Base-by-base conservation (phyloP, 139 green algal species). In the Volvox reticuliferus region DNA sequence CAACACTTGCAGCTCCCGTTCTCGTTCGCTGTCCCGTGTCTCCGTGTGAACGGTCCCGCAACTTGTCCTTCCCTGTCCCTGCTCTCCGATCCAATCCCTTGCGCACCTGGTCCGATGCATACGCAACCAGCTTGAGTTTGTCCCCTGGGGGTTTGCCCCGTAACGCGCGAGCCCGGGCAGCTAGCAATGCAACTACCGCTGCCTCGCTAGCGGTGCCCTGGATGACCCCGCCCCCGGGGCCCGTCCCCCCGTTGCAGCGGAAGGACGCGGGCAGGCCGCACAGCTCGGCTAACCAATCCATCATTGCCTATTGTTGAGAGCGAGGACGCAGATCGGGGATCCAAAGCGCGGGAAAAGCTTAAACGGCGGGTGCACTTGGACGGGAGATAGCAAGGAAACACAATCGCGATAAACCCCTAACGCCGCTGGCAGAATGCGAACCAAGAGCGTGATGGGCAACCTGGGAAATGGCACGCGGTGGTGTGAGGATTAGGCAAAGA, bases 281-380 rank as follows among this genome's bases (percentile, higher is more conserved):
- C 55, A 98, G 94, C 88, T 96, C 88, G 18, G 79, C 97, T 61
- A 99, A 79, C 97, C 97, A 99, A 93, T 99, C 97, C 91, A 99
- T 94, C 89, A 96, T 95, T 2, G 96, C 91, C 94, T 96, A 55
- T 55, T 55, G 5, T 5, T 55, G 44, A 9, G 44, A 55, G 95
- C 1, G 14, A 55, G 50, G 79, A 55, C 24, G 20, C 2, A 67
- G 78, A 9, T 37, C 67, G 78, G 35, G 28, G 78, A 32, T 21
- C 3, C 2, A 6, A 20, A 3, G 76, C 44, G 44, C 9, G 44
- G 9, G 44, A 5, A 55, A 55, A 55, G 44, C 44, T 55, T 55
- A 14, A 55, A 55, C 44, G 44, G 44, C 5, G 5, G 44, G 44
- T 55, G 44, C 5, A 55, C 9, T 55, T 55, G 44, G 5, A 55